phyloP scores from a whole-genome alignment of 2,329 filamentous ascomycete genomes.

The Waltergamsia citrina region DNA sequence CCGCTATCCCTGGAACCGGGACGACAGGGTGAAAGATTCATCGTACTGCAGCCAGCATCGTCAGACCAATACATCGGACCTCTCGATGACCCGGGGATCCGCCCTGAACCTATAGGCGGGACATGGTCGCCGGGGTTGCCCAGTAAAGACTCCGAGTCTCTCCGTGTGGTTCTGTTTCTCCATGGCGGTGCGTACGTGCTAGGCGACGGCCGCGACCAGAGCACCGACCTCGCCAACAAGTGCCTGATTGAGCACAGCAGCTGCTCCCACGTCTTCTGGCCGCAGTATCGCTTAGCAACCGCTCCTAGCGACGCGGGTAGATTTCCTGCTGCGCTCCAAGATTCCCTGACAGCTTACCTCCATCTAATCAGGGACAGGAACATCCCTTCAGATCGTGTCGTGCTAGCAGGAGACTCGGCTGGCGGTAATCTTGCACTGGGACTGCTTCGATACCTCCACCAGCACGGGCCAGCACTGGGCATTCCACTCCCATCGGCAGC shows the following conservation, averaged over 20 bases:
- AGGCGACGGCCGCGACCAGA: constrained; percentile 15
- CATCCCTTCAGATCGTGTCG: constrained; percentile 12
- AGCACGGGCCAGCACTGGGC: constrained; percentile 2
- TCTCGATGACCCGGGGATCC: not conserved
- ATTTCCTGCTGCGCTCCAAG: constrained; percentile 20
- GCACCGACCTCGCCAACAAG: constrained; percentile 13
- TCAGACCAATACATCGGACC: not conserved
- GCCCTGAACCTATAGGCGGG: not conserved
- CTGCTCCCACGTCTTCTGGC: constrained; percentile 12
- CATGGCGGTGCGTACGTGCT: constrained; percentile 21
- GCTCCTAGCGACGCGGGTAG: constrained; percentile 5
- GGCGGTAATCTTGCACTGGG: constrained; percentile 19
- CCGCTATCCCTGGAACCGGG: constrained; percentile 1
- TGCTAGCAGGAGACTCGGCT: constrained; percentile 20
- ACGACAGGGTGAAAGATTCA: not conserved
- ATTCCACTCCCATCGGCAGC: not conserved
- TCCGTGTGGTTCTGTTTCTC: constrained; percentile 13
- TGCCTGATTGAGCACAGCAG: constrained; percentile 11
- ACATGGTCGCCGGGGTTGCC: not conserved
- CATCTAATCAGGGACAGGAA: constrained; percentile 11
- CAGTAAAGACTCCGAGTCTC: not conserved
- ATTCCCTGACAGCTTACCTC: constrained; percentile 18
- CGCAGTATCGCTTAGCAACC: constrained; percentile 17
- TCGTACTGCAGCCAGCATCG: not conserved
- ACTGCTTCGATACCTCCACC: constrained; percentile 17